Percentiles rank a stretch among this genome's conserved stretches.
Conservation (phyloP, 495 filamentous ascomycete genomes). For the Viridothelium virens region DNA sequence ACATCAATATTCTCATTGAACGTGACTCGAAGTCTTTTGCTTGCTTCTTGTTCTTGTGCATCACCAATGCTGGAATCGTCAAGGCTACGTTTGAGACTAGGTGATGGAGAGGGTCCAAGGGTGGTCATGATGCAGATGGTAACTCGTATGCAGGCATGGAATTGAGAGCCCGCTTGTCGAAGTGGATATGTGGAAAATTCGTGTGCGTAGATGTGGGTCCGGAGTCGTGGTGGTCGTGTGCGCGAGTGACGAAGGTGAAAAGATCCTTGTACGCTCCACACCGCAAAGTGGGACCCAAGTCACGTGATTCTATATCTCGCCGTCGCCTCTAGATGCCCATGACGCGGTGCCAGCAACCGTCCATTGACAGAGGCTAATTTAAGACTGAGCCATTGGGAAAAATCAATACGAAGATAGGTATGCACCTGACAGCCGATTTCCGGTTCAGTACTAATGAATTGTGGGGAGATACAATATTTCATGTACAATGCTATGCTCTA, state of each 20-base stretch:
- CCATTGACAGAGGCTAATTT: too few relatives aligned
- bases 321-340: too few relatives aligned
- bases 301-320: neutral
- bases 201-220: neutral
- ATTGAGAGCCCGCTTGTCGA: neutral
- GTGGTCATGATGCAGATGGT: neutral
- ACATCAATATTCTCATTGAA: constrained; percentile 68
- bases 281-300: neutral
- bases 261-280: neutral
- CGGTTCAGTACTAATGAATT: too few relatives aligned
- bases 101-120: neutral
- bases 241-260: neutral
- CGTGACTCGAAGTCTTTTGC: constrained; percentile 42
- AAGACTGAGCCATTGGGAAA: too few relatives aligned
- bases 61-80: neutral
- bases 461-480: neutral
- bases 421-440: neutral
- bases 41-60: neutral
- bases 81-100: constrained; percentile 2
- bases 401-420: neutral
- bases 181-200: neutral
- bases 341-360: too few relatives aligned
- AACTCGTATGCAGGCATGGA: neutral
- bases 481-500: neutral
- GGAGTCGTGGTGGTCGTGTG: neutral